A percentile compares a stretch with the other conserved stretches of the same genome.
These are phyloP conservation scores for Asparagopsis taxiformis DNA, from an alignment of 31 red algal genomes.

Conservation along the genomic window DNA sequence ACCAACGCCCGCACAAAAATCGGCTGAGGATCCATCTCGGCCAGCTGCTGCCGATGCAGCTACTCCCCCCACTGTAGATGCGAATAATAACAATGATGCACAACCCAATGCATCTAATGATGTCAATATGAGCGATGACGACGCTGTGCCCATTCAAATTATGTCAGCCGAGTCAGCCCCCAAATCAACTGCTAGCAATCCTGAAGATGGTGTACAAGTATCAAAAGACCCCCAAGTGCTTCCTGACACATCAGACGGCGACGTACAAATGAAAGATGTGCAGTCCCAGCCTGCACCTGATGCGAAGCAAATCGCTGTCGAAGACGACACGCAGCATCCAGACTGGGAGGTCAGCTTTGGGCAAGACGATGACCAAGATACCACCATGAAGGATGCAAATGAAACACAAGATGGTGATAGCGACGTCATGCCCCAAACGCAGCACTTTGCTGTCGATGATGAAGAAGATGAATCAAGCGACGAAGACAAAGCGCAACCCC, in stretches of 20 bases:
- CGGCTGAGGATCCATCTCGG: background rate
- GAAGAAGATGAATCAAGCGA: background rate
- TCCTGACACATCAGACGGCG: background rate
- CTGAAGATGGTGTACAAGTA: background rate
- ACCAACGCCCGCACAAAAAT: background rate
- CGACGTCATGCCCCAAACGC: conserved; percentile 27
- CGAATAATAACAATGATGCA: background rate
- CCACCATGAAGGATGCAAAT: background rate
- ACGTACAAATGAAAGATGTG: conserved; percentile 8
- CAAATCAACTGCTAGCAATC: background rate
- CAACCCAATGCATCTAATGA: background rate
- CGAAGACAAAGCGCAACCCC: background rate
- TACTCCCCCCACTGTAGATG: background rate
- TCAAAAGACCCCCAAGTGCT: background rate
- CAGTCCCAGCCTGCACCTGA: background rate
- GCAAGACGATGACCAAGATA: background rate
- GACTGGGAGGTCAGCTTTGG: conserved; percentile 10
- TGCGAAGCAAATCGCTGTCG: background rate
- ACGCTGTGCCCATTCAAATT: background rate
- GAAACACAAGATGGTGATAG: background rate
- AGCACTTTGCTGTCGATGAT: conserved; percentile 24
- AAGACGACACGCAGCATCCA: background rate
- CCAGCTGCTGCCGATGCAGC: background rate
- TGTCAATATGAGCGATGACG: background rate
- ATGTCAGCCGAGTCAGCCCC: background rate